phyloP scores from a whole-genome alignment of 2,329 filamentous ascomycete genomes.

The Fusarium subglutinans region DNA sequence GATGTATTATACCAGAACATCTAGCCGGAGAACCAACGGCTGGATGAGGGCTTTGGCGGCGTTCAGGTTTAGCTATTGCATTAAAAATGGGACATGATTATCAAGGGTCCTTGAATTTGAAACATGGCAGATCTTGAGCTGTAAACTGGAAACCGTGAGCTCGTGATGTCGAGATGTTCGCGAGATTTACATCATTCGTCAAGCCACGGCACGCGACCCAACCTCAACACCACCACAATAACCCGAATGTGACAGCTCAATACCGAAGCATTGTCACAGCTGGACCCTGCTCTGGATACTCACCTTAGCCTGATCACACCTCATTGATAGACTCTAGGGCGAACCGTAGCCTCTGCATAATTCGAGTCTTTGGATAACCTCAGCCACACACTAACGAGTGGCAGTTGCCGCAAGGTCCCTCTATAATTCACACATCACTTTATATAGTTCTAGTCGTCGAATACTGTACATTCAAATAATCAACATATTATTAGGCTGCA shows the following conservation, averaged over 20 bases:
- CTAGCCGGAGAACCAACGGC: conserved; percentile 40
- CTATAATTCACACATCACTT: background rate
- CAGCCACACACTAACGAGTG: background rate
- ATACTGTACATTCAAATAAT: background rate
- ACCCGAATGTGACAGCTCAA: background rate
- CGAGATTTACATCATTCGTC: background rate
- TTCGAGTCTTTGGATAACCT: background rate
- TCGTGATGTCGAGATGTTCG: background rate
- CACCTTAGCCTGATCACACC: background rate
- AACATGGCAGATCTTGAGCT: conserved; percentile 13
- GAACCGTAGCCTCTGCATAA: background rate
- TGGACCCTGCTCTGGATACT: background rate
- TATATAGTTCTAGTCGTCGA: background rate
- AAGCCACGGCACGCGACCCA: background rate
- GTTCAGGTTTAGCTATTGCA: conserved; percentile 49
- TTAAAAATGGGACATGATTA: conserved; percentile 44
- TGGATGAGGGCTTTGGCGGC: conserved; percentile 49
- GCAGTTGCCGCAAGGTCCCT: background rate
- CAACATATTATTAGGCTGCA: too few relatives aligned
- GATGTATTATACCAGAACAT: conserved; percentile 51
- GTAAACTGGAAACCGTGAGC: background rate
- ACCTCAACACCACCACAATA: background rate
- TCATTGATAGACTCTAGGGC: background rate
- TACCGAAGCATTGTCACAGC: background rate
- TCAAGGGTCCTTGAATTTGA: conserved; percentile 24